These are phyloP conservation scores for Hibiscus trionum DNA, from an alignment of 345 rosid genomes.

Conservation along the genomic window DNA sequence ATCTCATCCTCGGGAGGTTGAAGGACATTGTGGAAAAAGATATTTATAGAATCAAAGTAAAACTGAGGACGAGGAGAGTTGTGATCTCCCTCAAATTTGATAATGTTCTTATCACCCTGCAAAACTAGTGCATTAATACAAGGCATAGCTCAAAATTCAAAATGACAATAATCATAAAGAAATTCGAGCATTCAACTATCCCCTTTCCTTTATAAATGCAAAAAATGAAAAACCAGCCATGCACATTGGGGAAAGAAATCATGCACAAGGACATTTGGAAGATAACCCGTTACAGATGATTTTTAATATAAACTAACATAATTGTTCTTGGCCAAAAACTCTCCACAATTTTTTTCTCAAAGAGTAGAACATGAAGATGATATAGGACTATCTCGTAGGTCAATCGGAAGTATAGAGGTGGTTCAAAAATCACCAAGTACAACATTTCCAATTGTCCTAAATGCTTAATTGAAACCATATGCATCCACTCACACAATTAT, in stretches of 20 bases:
- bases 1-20: constrained; percentile 85
- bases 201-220: background rate
- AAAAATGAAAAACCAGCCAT: background rate
- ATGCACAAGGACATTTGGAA: background rate
- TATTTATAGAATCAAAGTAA: constrained; percentile 88
- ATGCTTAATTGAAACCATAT: background rate
- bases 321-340: background rate
- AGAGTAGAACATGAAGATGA: background rate
- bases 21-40: constrained; percentile 88
- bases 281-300: background rate
- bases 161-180: background rate
- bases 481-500: background rate
- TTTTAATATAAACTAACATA: background rate
- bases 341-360: background rate
- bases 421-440: background rate
- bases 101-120: constrained; percentile 96
- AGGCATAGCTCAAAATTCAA: constrained; percentile 9
- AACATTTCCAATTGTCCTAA: background rate
- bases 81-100: constrained; percentile 97
- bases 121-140: constrained; percentile 16
- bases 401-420: background rate
- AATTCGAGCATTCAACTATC: background rate
- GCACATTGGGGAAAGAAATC: background rate
- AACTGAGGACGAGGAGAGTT: constrained; percentile 93
- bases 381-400: background rate